Evolutionary conservation across 2,329 filamentous ascomycete species (phyloP).

Genomic region (Neonectria coccinea): DNA sequence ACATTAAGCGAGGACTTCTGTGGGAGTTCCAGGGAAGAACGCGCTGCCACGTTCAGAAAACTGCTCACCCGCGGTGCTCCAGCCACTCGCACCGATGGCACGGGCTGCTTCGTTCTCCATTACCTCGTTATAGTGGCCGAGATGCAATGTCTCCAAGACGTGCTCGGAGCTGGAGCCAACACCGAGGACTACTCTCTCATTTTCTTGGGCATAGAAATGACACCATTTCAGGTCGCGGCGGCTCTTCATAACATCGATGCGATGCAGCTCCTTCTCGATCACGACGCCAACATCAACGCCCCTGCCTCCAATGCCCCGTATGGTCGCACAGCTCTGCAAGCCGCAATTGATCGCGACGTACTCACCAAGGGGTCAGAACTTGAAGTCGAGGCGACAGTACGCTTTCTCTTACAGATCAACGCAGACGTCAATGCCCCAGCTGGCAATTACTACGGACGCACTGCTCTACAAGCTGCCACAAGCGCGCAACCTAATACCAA

Average conservation of each 20-base stretch:
- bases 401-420: not conserved
- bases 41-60: slow-evolving; percentile 1
- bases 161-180: not conserved
- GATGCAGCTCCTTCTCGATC: slow-evolving; percentile 4
- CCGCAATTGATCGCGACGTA: not conserved
- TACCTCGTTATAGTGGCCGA: not conserved
- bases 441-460: slow-evolving; percentile 1
- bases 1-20: too few species aligned
- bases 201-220: not conserved
- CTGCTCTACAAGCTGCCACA: slow-evolving; percentile 16
- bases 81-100: not conserved
- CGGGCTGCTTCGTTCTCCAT: not conserved
- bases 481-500: not conserved
- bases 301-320: not conserved
- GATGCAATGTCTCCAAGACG: slow-evolving; percentile 2
- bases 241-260: not conserved
- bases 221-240: slow-evolving; percentile 10
- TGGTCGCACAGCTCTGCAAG: slow-evolving; percentile 13
- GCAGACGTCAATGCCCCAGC: slow-evolving; percentile 17
- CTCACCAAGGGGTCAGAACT: too few species aligned
- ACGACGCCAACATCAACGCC: slow-evolving; percentile 13
- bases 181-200: not conserved
- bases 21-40: not conserved
- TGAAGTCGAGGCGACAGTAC: not conserved
- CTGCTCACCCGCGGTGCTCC: slow-evolving; percentile 1